These are phyloP conservation scores for Ambrosiella beaveri DNA, from an alignment of 2,329 filamentous ascomycete genomes.

Conservation along the genomic window DNA sequence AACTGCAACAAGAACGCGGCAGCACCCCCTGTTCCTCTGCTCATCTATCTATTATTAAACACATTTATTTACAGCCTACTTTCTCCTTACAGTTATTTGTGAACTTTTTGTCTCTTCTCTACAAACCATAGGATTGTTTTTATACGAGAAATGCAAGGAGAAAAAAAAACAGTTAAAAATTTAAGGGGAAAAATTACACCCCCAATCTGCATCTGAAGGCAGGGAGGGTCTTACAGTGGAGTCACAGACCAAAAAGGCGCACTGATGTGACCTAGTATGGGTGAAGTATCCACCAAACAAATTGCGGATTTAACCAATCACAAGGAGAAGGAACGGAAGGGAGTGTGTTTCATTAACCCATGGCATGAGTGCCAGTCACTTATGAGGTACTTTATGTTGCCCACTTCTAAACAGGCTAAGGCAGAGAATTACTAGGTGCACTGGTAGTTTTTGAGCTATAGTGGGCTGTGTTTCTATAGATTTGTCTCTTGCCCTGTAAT, in stretches of 20 bases:
- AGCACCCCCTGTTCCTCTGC: neutral
- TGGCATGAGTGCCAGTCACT: neutral
- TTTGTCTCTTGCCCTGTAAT: too few relatives aligned
- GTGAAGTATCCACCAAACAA: neutral
- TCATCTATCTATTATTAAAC: neutral
- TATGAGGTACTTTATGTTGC: neutral
- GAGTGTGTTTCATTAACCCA: neutral
- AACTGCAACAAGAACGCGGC: neutral
- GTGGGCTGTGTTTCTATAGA: too few relatives aligned
- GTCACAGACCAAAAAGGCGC: neutral
- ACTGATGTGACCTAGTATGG: neutral
- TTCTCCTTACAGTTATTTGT: too few relatives aligned
- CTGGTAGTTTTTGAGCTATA: too few relatives aligned
- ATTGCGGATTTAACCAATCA: neutral
- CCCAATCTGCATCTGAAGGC: neutral
- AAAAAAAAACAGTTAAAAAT: too few relatives aligned
- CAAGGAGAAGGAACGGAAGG: neutral
- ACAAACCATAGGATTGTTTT: too few relatives aligned
- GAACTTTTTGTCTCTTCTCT: too few relatives aligned
- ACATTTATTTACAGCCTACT: neutral
- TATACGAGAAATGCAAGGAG: too few relatives aligned
- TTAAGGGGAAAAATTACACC: too few relatives aligned
- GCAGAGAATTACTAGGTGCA: too few relatives aligned
- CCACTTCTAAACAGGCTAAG: too few relatives aligned
- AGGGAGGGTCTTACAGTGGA: neutral